Evolutionary conservation across 371 early-diverging fungal species (phyloP).

Genomic region (Mortierella sp.): DNA sequence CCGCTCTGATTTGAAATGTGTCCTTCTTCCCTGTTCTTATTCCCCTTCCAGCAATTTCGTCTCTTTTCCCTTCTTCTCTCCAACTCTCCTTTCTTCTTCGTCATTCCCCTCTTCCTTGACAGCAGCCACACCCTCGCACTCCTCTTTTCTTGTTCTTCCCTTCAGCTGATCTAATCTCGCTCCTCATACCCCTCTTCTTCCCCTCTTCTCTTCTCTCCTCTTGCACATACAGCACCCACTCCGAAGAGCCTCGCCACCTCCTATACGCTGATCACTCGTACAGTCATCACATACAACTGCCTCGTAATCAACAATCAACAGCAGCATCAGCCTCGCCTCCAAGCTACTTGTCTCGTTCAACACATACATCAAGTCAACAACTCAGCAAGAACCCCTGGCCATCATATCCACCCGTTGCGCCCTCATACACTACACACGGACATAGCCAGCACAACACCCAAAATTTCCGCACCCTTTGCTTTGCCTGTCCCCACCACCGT

Average conservation of each 20-base stretch:
- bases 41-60: not conserved
- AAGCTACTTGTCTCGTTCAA: too few species aligned
- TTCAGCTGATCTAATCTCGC: not conserved
- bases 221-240: not conserved
- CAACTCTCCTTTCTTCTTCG: not conserved
- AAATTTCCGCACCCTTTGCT: not conserved
- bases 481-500: not conserved
- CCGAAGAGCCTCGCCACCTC: too few species aligned
- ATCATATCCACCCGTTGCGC: too few species aligned
- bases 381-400: too few species aligned
- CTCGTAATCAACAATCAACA: not conserved
- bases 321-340: not conserved
- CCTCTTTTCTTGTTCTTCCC: not conserved
- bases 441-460: not conserved
- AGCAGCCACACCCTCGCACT: too few species aligned
- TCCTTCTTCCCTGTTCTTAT: not conserved
- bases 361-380: too few species aligned
- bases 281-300: not conserved
- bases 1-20: too few species aligned
- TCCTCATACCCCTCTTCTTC: too few species aligned
- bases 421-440: too few species aligned
- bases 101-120: not conserved
- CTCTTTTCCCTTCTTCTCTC: not conserved
- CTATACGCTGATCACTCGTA: not conserved
- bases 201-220: not conserved